These are phyloP conservation scores for Globisporangium okanoganense DNA, from an alignment of 352 stramenopile genomes.

Conservation along the genomic window DNA sequence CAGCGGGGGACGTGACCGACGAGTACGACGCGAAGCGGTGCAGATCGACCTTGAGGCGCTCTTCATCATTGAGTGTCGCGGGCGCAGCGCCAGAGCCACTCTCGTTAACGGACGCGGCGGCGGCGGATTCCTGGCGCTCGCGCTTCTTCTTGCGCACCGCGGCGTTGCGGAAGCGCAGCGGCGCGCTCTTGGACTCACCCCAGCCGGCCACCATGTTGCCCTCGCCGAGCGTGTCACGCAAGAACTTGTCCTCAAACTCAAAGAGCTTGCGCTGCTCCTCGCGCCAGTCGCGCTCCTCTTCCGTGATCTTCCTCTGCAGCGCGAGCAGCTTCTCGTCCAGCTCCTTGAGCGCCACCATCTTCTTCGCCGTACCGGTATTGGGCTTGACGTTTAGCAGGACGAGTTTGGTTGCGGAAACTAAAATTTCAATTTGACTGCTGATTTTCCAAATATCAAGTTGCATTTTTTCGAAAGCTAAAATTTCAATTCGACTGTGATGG, in stretches of 20 bases:
- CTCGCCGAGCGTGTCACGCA: conserved; percentile 62
- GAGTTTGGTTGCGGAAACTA: no score
- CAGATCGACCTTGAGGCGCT: conserved; percentile 58
- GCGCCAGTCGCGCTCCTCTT: conserved; percentile 49
- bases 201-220: conserved; percentile 74
- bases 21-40: conserved; percentile 69
- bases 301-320: conserved; percentile 34
- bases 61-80: conserved; percentile 29
- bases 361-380: no score
- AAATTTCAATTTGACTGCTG: no score
- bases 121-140: conserved; percentile 37
- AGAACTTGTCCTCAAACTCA: conserved; percentile 71
- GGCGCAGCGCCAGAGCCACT: not conserved
- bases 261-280: conserved; percentile 71
- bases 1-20: conserved; percentile 60
- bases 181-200: conserved; percentile 57
- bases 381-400: no score
- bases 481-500: no score
- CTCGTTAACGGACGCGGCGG: conserved; percentile 9
- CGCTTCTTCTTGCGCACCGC: conserved; percentile 56
- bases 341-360: conserved; percentile 43
- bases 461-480: no score
- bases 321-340: conserved; percentile 47
- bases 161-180: conserved; percentile 67
- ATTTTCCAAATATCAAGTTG: no score